phyloP scores from a whole-genome alignment of 2,329 filamentous ascomycete genomes.

The Capronia americana region DNA sequence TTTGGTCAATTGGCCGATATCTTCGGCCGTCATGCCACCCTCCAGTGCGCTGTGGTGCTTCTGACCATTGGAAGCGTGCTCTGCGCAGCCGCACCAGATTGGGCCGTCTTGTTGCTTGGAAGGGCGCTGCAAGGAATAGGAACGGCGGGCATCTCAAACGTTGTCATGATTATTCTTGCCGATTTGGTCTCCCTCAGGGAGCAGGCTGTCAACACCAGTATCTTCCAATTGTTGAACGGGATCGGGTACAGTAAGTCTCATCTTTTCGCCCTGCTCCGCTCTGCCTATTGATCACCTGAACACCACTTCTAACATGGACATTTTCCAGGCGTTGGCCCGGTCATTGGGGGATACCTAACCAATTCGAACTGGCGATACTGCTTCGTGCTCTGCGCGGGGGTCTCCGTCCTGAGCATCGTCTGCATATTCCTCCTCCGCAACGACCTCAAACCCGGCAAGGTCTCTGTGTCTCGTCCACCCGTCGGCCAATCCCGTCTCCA shows the following conservation, averaged over 20 bases:
- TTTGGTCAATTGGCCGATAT: conserved; percentile 60
- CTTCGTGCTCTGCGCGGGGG: conserved; percentile 50
- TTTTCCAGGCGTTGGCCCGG: conserved; percentile 57
- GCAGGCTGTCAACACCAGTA: conserved; percentile 67
- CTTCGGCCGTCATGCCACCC: conserved; percentile 57
- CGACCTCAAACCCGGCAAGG: conserved; percentile 60
- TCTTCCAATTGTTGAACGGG: conserved; percentile 67
- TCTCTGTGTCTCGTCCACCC: conserved; percentile 36
- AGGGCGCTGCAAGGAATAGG: conserved; percentile 59
- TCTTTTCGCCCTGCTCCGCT: not conserved
- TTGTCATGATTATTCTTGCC: conserved; percentile 58
- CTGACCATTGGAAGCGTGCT: conserved; percentile 62
- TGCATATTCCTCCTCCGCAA: conserved; percentile 61
- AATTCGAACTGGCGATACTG: conserved; percentile 69
- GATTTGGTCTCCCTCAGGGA: conserved; percentile 59
- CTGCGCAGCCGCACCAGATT: conserved; percentile 58
- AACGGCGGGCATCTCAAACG: conserved; percentile 63
- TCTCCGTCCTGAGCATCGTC: conserved; percentile 42
- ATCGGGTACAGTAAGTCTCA: conserved; percentile 58
- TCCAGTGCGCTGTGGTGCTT: conserved; percentile 65
- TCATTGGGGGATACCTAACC: conserved; percentile 64
- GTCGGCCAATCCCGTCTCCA: conserved; percentile 29
- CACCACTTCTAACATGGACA: conserved; percentile 6
- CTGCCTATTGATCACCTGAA: not conserved
- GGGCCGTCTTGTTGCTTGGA: conserved; percentile 58